Percentiles rank a stretch among this genome's conserved stretches.
Conservation (phyloP, 176 grass and related monocot species). For the Echinochloa phyllopogon region DNA sequence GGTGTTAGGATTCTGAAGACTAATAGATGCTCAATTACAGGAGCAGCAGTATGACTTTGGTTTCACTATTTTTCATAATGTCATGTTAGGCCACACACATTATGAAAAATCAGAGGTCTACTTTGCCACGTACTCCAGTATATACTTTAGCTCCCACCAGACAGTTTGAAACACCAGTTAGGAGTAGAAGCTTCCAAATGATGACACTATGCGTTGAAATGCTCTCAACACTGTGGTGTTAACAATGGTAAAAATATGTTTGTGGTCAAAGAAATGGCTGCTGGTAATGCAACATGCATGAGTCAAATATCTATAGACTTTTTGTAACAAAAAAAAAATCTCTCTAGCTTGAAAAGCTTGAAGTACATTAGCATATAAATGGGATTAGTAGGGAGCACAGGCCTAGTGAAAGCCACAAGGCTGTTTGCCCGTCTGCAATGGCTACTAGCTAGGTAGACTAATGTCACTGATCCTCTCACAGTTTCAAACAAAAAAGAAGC, state of each 20-base stretch:
- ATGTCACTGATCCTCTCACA: neutral
- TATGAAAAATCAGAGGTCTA: constrained; percentile 1
- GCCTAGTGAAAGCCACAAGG: constrained; percentile 17
- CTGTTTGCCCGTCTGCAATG: neutral
- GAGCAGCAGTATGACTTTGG: constrained; percentile 21
- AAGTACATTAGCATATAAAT: neutral
- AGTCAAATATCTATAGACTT: constrained; percentile 23
- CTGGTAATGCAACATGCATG: constrained; percentile 37
- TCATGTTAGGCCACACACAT: constrained; percentile 16
- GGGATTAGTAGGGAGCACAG: neutral
- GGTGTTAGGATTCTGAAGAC: constrained; percentile 43
- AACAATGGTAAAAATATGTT: neutral
- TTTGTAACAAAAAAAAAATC: neutral
- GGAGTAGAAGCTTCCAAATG: constrained; percentile 13
- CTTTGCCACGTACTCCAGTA: neutral
- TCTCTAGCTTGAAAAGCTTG: neutral
- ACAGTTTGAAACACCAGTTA: neutral
- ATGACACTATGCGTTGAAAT: constrained; percentile 15
- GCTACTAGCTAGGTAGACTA: constrained; percentile 20
- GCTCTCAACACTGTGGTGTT: constrained; percentile 2
- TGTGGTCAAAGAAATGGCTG: constrained; percentile 29
- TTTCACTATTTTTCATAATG: constrained; percentile 9
- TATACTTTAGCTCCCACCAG: neutral
- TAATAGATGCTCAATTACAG: neutral
- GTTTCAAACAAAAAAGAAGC: neutral